Percentiles rank a stretch among this genome's conserved stretches.
Evolutionary conservation across 805 yeast genomes (phyloP).

Genomic region (Yamadazyma phyllophila): DNA sequence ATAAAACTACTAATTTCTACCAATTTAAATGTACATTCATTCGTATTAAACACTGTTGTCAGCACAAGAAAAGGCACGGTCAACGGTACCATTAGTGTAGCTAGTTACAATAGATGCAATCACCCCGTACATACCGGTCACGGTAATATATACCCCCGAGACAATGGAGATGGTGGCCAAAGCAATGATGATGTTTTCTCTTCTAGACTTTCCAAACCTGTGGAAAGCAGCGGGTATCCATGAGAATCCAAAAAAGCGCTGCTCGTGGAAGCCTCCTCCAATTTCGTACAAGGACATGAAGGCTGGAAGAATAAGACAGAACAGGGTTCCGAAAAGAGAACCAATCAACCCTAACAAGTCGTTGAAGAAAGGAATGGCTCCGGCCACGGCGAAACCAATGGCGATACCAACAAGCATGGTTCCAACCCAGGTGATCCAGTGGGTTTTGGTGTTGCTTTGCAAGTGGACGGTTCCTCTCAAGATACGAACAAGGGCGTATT

Average conservation of each 20-base stretch:
- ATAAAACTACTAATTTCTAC: no score
- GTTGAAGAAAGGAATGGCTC: slow-evolving; percentile 13
- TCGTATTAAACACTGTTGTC: slow-evolving; percentile 9
- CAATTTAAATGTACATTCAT: not conserved
- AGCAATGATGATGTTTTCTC: not conserved
- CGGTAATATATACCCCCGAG: slow-evolving; percentile 8
- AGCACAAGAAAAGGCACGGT: slow-evolving; percentile 11
- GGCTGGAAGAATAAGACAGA: slow-evolving; percentile 11
- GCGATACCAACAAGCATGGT: slow-evolving; percentile 9
- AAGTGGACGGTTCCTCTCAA: slow-evolving; percentile 11
- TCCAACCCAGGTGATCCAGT: slow-evolving; percentile 11
- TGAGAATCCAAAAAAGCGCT: not conserved
- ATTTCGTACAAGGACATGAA: slow-evolving; percentile 11
- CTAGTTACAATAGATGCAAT: slow-evolving; percentile 10
- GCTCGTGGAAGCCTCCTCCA: slow-evolving; percentile 3
- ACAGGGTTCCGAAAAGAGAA: slow-evolving; percentile 11
- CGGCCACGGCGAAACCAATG: slow-evolving; percentile 12
- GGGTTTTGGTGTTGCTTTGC: slow-evolving; percentile 11
- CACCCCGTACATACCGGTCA: slow-evolving; percentile 11
- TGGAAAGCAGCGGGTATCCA: slow-evolving; percentile 3
- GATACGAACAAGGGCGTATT: slow-evolving; percentile 12
- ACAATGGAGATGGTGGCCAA: slow-evolving; percentile 3
- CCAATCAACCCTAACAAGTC: slow-evolving; percentile 14
- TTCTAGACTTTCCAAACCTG: not conserved
- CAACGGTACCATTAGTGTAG: slow-evolving; percentile 10